These are phyloP conservation scores for Trichophyton simii DNA, from an alignment of 2,329 filamentous ascomycete species.

Conservation along the genomic window DNA sequence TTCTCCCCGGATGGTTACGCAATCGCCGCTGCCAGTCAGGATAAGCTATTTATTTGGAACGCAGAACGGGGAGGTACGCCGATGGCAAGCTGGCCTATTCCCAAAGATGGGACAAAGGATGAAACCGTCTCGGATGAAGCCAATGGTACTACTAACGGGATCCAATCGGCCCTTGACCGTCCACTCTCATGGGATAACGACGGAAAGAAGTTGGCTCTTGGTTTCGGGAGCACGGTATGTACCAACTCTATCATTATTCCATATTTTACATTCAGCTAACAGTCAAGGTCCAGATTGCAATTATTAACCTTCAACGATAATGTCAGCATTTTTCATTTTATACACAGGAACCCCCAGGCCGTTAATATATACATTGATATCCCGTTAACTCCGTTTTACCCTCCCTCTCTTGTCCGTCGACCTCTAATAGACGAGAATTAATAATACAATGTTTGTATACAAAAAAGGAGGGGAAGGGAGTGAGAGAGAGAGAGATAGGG, in stretches of 20 bases:
- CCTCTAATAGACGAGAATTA: background rate
- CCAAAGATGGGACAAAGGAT: constrained; percentile 20
- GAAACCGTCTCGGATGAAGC: constrained; percentile 24
- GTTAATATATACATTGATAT: background rate
- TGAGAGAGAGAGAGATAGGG: background rate
- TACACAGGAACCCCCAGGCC: background rate
- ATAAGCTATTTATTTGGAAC: constrained; percentile 36
- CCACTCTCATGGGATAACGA: constrained; percentile 42
- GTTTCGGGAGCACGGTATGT: constrained; percentile 37
- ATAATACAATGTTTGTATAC: background rate
- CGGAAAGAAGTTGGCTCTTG: constrained; percentile 42
- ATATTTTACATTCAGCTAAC: background rate
- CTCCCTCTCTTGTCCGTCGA: background rate
- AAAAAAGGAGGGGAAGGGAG: no score
- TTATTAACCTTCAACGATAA: constrained; percentile 31
- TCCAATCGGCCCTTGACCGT: constrained; percentile 28
- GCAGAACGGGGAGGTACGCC: constrained; percentile 32
- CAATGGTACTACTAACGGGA: constrained; percentile 17
- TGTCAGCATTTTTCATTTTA: background rate
- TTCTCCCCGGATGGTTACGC: constrained; percentile 39
- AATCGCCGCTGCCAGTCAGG: constrained; percentile 33
- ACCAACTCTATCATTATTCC: constrained; percentile 11
- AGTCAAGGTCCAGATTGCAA: constrained; percentile 15
- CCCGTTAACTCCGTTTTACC: background rate
- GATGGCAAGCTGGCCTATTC: constrained; percentile 30